These are phyloP conservation scores for Hanseniaspora mollemarum DNA, from an alignment of 805 yeast species.

Conservation along the genomic window DNA sequence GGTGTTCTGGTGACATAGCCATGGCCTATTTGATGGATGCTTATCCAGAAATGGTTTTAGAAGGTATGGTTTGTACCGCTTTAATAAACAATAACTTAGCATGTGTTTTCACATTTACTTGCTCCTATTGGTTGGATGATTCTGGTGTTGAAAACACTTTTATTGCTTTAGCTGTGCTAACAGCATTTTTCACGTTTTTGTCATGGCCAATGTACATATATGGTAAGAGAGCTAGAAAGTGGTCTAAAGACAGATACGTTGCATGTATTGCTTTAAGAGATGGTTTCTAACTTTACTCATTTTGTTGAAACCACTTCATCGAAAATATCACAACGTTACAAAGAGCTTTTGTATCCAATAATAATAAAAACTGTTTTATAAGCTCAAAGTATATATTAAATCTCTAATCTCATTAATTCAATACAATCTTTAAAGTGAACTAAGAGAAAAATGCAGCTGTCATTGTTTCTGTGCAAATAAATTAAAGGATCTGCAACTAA, in stretches of 20 bases:
- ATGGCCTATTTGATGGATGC: slow-evolving; percentile 57
- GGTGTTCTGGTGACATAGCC: slow-evolving; percentile 60
- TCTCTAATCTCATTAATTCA: no score
- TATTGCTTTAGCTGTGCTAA: slow-evolving; percentile 49
- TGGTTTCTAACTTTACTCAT: slow-evolving; percentile 29
- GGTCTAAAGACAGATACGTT: slow-evolving; percentile 48
- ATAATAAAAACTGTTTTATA: no score
- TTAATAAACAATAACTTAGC: slow-evolving; percentile 55
- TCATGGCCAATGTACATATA: slow-evolving; percentile 48
- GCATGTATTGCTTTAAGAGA: slow-evolving; percentile 44
- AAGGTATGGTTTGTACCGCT: slow-evolving; percentile 59
- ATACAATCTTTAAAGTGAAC: no score
- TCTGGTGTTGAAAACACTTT: slow-evolving; percentile 49
- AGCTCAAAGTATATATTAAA: no score
- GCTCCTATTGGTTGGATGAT: slow-evolving; percentile 48
- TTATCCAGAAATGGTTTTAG: slow-evolving; percentile 58
- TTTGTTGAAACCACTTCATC: no score
- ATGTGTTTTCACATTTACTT: slow-evolving; percentile 54
- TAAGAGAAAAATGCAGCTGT: no score
- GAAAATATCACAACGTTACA: no score
- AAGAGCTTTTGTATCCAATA: no score
- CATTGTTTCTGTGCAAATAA: no score
- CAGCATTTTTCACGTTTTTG: slow-evolving; percentile 45
- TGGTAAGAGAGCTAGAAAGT: slow-evolving; percentile 49
- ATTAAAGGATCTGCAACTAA: no score